phyloP scores from a whole-genome alignment of 345 rosid genomes.

The Aquilaria yunnanensis region DNA sequence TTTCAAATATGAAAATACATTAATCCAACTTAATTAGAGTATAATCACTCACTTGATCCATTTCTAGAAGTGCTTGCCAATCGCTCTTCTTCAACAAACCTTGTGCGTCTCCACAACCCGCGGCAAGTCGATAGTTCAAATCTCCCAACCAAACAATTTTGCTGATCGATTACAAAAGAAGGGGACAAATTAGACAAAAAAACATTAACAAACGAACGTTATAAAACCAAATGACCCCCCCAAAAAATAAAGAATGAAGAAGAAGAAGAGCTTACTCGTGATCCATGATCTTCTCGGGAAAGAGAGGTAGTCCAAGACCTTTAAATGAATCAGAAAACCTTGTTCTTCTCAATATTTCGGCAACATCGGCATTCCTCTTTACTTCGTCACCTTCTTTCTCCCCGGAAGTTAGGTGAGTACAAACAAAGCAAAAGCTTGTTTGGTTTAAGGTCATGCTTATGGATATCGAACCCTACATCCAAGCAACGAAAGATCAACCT shows the following conservation, averaged over 20 bases:
- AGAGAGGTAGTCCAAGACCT: slow-evolving; percentile 20
- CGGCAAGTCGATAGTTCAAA: slow-evolving; percentile 79
- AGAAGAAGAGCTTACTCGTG: slow-evolving; percentile 58
- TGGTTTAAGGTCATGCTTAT: slow-evolving; percentile 70
- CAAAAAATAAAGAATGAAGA: too few relatives aligned
- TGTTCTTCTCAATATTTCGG: slow-evolving; percentile 73
- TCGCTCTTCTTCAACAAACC: slow-evolving; percentile 55
- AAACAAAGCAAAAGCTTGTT: slow-evolving; percentile 76
- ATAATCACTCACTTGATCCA: slow-evolving; percentile 33
- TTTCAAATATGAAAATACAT: too few relatives aligned
- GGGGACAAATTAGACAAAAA: background rate
- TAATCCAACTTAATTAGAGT: too few relatives aligned
- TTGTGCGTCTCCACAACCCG: slow-evolving; percentile 38
- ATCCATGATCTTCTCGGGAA: slow-evolving; percentile 56
- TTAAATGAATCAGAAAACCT: slow-evolving; percentile 48
- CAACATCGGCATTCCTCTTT: slow-evolving; percentile 74
- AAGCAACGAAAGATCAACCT: background rate
- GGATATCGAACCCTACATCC: slow-evolving; percentile 74
- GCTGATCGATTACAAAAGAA: slow-evolving; percentile 28
- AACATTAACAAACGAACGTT: background rate
- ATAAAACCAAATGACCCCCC: background rate
- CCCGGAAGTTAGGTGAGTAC: slow-evolving; percentile 88
- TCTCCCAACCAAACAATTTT: slow-evolving; percentile 93
- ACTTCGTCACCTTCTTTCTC: slow-evolving; percentile 88
- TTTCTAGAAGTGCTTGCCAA: slow-evolving; percentile 79